Conservation (phyloP, 371 early-diverging fungal species). For the Lichtheimia hyalospora region DNA sequence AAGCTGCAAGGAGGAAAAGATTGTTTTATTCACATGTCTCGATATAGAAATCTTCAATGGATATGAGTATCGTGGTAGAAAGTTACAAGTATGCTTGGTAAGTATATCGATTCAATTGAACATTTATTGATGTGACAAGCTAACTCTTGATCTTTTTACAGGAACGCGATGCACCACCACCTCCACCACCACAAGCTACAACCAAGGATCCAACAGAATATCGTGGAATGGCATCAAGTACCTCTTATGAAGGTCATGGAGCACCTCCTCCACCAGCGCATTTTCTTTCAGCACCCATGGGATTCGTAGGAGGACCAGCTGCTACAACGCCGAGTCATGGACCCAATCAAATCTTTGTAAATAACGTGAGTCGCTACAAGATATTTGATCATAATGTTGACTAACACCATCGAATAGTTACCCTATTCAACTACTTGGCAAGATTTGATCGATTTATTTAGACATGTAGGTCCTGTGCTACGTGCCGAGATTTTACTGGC, state of each 20-base stretch:
- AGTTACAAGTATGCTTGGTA: conserved; percentile 81
- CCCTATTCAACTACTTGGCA: conserved; percentile 68
- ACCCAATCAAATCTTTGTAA: conserved; percentile 56
- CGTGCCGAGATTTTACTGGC: conserved; percentile 52
- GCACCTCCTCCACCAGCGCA: conserved; percentile 19
- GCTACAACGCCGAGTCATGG: conserved; percentile 43
- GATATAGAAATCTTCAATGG: conserved; percentile 69
- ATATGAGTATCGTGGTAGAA: conserved; percentile 75
- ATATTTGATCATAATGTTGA: not conserved
- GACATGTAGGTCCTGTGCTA: conserved; percentile 55
- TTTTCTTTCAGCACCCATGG: conserved; percentile 19
- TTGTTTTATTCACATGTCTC: not conserved
- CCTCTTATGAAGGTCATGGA: not conserved
- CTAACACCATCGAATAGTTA: conserved; percentile 30
- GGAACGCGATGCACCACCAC: conserved; percentile 22
- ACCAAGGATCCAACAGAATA: conserved; percentile 5
- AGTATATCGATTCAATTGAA: conserved; percentile 9
- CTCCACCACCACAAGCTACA: conserved; percentile 10
- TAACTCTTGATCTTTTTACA: not conserved
- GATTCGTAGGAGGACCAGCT: conserved; percentile 42
- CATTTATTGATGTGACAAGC: not conserved
- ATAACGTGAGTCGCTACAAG: conserved; percentile 43
- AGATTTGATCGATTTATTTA: conserved; percentile 67
- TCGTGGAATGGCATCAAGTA: not conserved
- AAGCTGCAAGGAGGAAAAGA: not conserved